These are phyloP conservation scores for Coemansia sp. DNA, from an alignment of 192 early-diverging fungal genomes.

Conservation along the genomic window DNA sequence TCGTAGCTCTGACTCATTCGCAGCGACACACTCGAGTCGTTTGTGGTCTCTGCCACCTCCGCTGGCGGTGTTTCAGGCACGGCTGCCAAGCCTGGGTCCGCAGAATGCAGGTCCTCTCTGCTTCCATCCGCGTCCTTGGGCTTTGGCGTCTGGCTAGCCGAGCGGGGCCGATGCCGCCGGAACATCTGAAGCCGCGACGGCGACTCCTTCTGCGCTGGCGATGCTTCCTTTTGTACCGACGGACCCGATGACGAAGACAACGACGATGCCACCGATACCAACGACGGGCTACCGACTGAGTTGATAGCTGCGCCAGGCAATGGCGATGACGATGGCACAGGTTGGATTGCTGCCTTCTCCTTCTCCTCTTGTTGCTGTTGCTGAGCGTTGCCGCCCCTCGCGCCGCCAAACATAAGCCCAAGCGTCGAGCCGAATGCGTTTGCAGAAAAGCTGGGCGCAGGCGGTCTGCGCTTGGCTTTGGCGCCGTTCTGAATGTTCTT, in stretches of 20 bases:
- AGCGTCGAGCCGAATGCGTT: conserved; percentile 31
- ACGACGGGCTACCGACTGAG: not conserved
- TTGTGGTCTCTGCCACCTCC: not conserved
- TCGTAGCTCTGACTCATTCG: conserved; percentile 4
- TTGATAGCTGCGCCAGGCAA: no score
- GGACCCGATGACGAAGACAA: not conserved
- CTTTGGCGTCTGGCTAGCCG: not conserved
- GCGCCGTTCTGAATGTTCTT: conserved; percentile 21
- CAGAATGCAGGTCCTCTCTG: not conserved
- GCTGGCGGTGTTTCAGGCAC: not conserved
- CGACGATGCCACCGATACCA: not conserved
- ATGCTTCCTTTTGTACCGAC: not conserved
- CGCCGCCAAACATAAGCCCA: conserved; percentile 40
- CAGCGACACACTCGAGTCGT: not conserved
- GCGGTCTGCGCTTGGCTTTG: conserved; percentile 9
- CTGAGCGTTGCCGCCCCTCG: not conserved
- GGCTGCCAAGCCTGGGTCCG: no score
- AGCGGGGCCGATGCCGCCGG: conserved; percentile 20
- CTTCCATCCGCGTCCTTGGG: not conserved
- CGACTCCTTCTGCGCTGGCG: not conserved
- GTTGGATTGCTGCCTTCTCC: not conserved
- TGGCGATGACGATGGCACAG: not conserved
- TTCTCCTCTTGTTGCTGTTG: not conserved
- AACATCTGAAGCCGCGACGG: conserved; percentile 42
- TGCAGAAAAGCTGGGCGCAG: conserved; percentile 16